Base-by-base conservation (phyloP, 768 basidiomycete species). In the Paxillus ammoniavirescens region DNA sequence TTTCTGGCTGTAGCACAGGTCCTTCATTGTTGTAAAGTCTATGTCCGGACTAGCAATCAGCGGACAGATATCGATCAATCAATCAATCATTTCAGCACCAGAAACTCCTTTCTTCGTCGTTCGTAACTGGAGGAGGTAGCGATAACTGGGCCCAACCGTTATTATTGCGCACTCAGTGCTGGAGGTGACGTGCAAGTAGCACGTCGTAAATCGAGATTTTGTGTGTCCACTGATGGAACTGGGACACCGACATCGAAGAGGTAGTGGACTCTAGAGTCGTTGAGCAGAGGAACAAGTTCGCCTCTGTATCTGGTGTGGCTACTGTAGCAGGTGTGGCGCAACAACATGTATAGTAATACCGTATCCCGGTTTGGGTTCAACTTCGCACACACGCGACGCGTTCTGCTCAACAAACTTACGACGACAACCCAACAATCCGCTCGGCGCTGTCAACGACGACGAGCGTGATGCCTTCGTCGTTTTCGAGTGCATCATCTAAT, bases 191-290 rank as follows among this genome's bases (percentile, higher is more conserved):
- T 21, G 21, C 21, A n/a, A n/a, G n/a, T n/a, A n/a, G n/a, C n/a
- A 79, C 76, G 0, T 60, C 63, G 3, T 79, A 78, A 52, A 75
- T 80, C 56, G 80, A 82, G 54, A 59, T 40, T 30, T 28, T 45
- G 26, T 28, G 30, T 12, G 43, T 45, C 30, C 28, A 54, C 18
- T 54, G 59, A n/a, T n/a, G n/a, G n/a, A n/a, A n/a, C n/a, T n/a
- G n/a, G n/a, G n/a, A n/a, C n/a, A n/a, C n/a, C n/a, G n/a, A n/a
- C n/a, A n/a, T n/a, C n/a, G n/a, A n/a, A n/a, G n/a, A n/a, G n/a
- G n/a, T n/a, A n/a, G n/a, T n/a, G n/a, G 23, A 5, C 84, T n/a
- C n/a, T n/a, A n/a, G n/a, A n/a, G 21, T 21, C 21, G 3, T 21
- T 21, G 21, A 21, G 21, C 21, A 21, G 21, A 21, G 21, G 21